phyloP scores from a whole-genome alignment of 2,329 filamentous ascomycete species.

The Rugonectria rugulosa region DNA sequence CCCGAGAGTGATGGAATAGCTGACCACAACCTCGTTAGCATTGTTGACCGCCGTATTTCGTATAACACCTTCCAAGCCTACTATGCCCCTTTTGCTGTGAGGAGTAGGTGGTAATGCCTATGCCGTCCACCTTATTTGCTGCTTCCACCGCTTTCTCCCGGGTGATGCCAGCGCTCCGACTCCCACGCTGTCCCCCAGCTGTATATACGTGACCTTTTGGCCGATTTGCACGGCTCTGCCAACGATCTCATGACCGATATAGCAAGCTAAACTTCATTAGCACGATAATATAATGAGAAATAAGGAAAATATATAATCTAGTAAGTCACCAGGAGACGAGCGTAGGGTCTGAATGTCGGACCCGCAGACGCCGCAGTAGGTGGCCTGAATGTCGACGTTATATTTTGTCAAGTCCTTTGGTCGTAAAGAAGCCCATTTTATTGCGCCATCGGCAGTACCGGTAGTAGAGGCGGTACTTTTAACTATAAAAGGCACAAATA shows the following conservation, averaged over 20 bases:
- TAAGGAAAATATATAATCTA: background rate
- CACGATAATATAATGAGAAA: no score
- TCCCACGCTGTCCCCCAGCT: conserved; percentile 69
- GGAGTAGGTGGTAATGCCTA: background rate
- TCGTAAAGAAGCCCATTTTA: conserved; percentile 63
- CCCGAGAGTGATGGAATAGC: no score
- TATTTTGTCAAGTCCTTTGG: conserved; percentile 70
- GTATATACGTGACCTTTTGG: conserved; percentile 54
- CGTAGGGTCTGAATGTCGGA: conserved; percentile 66
- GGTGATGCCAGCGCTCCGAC: conserved; percentile 70
- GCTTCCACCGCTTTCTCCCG: background rate
- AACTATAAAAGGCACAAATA: no score
- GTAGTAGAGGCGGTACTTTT: no score
- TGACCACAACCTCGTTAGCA: no score
- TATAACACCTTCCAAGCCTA: no score
- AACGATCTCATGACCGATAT: conserved; percentile 71
- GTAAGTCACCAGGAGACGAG: conserved; percentile 49
- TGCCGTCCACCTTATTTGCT: background rate
- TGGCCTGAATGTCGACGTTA: conserved; percentile 70
- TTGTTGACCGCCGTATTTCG: no score
- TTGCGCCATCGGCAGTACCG: conserved; percentile 56
- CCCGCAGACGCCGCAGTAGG: conserved; percentile 72
- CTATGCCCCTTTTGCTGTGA: background rate
- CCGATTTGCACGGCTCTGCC: conserved; percentile 63
- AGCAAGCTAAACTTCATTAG: conserved; percentile 47